Evolutionary conservation across 805 yeast genomes (phyloP).

Genomic region (Yamadazyma nakazawae): DNA sequence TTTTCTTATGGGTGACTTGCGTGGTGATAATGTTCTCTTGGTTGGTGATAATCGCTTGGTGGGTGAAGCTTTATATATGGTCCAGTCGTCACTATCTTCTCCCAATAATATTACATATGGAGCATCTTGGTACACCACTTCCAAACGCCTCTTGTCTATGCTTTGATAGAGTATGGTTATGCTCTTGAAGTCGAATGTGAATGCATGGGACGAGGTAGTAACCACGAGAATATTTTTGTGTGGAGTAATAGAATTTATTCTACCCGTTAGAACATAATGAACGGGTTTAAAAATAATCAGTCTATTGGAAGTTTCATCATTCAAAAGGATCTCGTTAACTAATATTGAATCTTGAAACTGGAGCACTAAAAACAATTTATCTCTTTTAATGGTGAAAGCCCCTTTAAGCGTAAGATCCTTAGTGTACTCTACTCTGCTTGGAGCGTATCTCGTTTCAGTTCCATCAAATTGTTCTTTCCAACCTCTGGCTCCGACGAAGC

Average conservation of each 20-base stretch:
- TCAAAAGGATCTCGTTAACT: constrained; percentile 6
- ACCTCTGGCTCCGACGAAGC: constrained; percentile 1
- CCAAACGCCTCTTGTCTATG: not conserved
- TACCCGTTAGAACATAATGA: constrained; percentile 9
- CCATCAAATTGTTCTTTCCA: constrained; percentile 15
- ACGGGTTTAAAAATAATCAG: constrained; percentile 10
- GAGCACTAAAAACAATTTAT: constrained; percentile 3
- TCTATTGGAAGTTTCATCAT: constrained; percentile 1
- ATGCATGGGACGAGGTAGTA: constrained; percentile 1
- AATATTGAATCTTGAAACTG: constrained; percentile 8
- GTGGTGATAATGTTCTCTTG: not conserved
- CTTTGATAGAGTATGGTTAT: not conserved
- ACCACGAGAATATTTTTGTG: not conserved
- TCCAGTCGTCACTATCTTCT: not conserved
- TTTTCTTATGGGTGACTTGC: not conserved
- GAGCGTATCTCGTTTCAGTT: constrained; percentile 2
- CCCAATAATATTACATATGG: not conserved
- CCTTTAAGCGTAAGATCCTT: not conserved
- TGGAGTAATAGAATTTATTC: not conserved
- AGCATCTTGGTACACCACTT: not conserved
- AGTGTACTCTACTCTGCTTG: not conserved
- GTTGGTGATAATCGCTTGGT: not conserved
- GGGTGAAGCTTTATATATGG: not conserved
- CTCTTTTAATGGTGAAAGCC: not conserved
- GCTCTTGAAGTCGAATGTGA: constrained; percentile 4